Conservation (phyloP, 2,329 filamentous ascomycete genomes). For the Neofusicoccum laricinum region DNA sequence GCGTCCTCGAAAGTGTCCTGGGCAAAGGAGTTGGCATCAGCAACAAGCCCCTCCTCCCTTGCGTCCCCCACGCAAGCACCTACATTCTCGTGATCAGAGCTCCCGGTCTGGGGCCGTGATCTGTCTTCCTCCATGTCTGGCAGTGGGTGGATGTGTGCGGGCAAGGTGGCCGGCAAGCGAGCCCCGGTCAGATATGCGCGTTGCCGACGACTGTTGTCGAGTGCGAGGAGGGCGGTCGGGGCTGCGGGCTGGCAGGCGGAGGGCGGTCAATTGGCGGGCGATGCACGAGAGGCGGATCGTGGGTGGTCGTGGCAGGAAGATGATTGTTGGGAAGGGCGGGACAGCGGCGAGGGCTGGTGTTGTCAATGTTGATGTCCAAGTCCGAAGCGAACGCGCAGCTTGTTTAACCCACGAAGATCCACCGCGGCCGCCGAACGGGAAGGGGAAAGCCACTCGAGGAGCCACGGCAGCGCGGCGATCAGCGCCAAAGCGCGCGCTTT, state of each 20-base stretch:
- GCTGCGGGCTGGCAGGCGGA: background rate
- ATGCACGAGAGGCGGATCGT: background rate
- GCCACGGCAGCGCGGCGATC: slow-evolving; percentile 10
- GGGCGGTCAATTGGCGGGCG: background rate
- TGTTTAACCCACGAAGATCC: slow-evolving; percentile 13
- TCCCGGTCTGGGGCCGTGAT: slow-evolving; percentile 10
- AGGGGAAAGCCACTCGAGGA: slow-evolving; percentile 11
- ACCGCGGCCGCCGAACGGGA: slow-evolving; percentile 9
- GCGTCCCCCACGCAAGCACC: slow-evolving; percentile 7
- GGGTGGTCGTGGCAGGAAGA: background rate
- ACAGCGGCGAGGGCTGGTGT: background rate
- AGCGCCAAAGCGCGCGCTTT: slow-evolving; percentile 11
- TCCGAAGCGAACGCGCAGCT: slow-evolving; percentile 11
- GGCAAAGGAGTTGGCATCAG: slow-evolving; percentile 12
- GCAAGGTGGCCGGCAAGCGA: background rate
- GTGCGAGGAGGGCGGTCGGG: background rate
- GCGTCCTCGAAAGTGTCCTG: slow-evolving; percentile 85
- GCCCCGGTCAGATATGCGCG: background rate
- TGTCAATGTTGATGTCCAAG: slow-evolving; percentile 4
- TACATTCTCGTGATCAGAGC: slow-evolving; percentile 17
- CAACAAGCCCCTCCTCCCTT: slow-evolving; percentile 17
- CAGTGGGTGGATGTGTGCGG: background rate
- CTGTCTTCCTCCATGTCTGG: slow-evolving; percentile 11
- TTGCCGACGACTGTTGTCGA: background rate
- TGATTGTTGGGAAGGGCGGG: background rate